Base-by-base conservation (phyloP, 495 filamentous ascomycete species). In the Podospora conica region DNA sequence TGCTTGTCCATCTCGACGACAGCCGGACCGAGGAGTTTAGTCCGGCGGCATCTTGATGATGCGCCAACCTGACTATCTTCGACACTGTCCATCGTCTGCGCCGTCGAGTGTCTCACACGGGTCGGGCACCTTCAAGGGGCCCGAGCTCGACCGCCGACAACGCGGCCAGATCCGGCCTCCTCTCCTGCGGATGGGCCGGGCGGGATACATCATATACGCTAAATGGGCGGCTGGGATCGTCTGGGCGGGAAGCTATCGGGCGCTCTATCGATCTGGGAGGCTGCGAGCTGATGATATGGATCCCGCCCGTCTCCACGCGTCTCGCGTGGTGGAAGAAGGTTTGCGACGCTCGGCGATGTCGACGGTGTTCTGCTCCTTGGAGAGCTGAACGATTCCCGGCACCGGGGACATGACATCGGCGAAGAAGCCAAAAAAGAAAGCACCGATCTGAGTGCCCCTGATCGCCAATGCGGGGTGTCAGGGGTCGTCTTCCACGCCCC, bases 391-490 rank as follows among this genome's bases (percentile, higher is more conserved):
- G 18, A 33, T 20, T 22, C 15, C n/a, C 40, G 40, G 22, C 15
- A 31, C 25, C 53, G n/a, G n/a, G n/a, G n/a, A n/a, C n/a, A n/a
- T n/a, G 40, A 53, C 23, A 54, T 48, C 29, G 60, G 29, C 20
- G 21, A 24, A 60, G 58, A 33, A 4, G 27, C 20, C 12, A 3
- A 11, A 20, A 29, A 48, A 48, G 15, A 20, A 27, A 33, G n/a
- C 25, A n/a, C 28, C n/a, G 24, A 28, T 29, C 12, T 10, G 24
- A 12, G 25, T 28, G 18, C 63, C 29, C 63, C 55, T 33, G 62
- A 64, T 55, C 53, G 25, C 21, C 63, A 22, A 64, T 64, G 61
- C 54, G 63, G 63, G 63, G 60, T 23, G 63, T 56, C 63, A 64
- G 53, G 63, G 63, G 29, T 64, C 29, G 20, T 20, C 61, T 12